Percentiles rank a stretch among this genome's conserved stretches.
These are phyloP conservation scores for Narthecium ossifragum DNA, from an alignment of 106 monocot genomes.

Conservation along the genomic window DNA sequence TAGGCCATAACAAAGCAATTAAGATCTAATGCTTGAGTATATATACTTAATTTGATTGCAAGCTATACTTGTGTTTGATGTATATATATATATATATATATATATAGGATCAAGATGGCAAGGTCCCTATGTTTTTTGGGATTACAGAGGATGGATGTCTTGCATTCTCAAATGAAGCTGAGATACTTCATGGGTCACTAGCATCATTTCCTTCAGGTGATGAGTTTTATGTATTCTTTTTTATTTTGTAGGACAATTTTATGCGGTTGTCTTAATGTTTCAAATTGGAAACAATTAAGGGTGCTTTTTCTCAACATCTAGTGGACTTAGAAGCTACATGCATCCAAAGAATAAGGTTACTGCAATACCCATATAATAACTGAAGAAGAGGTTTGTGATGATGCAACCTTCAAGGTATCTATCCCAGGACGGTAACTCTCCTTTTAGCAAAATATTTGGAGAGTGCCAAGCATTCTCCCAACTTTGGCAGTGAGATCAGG, in stretches of 20 bases:
- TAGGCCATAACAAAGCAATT: background rate
- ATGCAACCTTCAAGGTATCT: constrained; percentile 36
- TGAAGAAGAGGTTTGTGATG: constrained; percentile 38
- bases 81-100: background rate
- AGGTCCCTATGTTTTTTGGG: constrained; percentile 86
- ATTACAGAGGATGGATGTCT: constrained; percentile 51
- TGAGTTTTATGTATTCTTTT: background rate
- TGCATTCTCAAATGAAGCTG: constrained; percentile 61
- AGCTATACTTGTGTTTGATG: background rate
- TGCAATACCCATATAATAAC: constrained; percentile 57
- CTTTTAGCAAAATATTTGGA: too few species aligned
- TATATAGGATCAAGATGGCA: constrained; percentile 62
- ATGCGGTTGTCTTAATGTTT: background rate
- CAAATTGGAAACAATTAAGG: constrained; percentile 23
- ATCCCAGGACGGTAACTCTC: too few species aligned
- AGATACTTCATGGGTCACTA: constrained; percentile 60
- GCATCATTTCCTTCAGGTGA: constrained; percentile 89
- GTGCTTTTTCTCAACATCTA: constrained; percentile 74
- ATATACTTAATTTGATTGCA: background rate
- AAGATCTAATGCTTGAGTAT: background rate
- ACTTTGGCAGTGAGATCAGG: too few species aligned
- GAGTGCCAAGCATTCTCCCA: too few species aligned
- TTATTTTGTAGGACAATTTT: background rate
- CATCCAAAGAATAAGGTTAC: constrained; percentile 64
- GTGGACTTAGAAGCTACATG: constrained; percentile 77